phyloP scores from a whole-genome alignment of 2,329 filamentous ascomycete genomes.

The Capronia americana region DNA sequence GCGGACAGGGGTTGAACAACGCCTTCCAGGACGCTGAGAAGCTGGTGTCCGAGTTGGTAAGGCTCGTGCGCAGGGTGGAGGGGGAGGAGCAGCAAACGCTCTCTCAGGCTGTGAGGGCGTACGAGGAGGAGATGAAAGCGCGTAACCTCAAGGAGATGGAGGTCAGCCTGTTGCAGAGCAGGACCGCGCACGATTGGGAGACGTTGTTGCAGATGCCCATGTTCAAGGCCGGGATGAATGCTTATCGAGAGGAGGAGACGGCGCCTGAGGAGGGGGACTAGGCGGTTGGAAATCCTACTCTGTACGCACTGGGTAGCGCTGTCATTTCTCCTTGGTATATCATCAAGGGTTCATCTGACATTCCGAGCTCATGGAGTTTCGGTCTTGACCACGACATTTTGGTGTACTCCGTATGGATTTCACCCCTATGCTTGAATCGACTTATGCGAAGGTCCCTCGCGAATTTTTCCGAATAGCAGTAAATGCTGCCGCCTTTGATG shows the following conservation, averaged over 20 bases:
- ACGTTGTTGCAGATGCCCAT: conserved; percentile 33
- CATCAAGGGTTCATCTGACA: no score
- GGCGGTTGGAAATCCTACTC: no score
- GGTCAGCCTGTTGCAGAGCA: conserved; percentile 51
- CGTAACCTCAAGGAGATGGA: conserved; percentile 53
- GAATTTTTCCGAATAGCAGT: no score
- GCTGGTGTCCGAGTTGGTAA: conserved; percentile 43
- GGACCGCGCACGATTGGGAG: conserved; percentile 54
- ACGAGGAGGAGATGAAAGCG: conserved; percentile 48
- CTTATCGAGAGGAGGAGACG: conserved; percentile 14
- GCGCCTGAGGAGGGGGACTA: neutral
- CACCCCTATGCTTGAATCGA: no score
- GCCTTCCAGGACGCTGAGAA: conserved; percentile 62
- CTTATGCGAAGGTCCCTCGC: no score
- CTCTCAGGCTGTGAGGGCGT: conserved; percentile 37
- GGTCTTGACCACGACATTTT: no score
- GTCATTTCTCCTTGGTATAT: no score
- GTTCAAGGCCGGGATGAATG: conserved; percentile 24
- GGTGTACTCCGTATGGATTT: no score
- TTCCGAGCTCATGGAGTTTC: no score
- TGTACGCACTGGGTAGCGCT: no score
- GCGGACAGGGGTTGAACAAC: conserved; percentile 65
- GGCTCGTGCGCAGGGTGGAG: neutral
- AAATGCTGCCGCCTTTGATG: no score
- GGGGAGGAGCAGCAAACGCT: conserved; percentile 16